Evolutionary conservation across 2,329 filamentous ascomycete genomes (phyloP).

Genomic region (Westerdykella ornata): DNA sequence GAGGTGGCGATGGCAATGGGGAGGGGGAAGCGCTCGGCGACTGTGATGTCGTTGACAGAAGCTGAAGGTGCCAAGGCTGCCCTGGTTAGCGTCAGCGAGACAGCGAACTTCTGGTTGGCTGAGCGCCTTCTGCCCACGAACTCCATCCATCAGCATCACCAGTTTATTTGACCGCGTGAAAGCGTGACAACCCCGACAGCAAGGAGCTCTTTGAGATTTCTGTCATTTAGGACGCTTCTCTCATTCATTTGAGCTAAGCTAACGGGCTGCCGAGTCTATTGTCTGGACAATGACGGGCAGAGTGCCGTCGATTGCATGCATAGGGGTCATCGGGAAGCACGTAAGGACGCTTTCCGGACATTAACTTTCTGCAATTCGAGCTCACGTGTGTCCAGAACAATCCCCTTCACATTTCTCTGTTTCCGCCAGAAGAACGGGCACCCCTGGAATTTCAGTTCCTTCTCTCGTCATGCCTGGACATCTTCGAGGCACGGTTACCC

Average conservation of each 20-base stretch:
- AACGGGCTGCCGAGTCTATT: not conserved
- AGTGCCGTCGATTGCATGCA: conserved; percentile 73
- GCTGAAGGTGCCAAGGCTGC: conserved; percentile 11
- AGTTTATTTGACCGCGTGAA: conserved; percentile 12
- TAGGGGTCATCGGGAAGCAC: conserved; percentile 89
- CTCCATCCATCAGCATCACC: conserved; percentile 10
- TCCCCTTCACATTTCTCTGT: conserved; percentile 86
- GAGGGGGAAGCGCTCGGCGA: conserved; percentile 11
- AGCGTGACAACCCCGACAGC: not conserved
- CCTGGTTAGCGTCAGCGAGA: conserved; percentile 26
- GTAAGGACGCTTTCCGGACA: conserved; percentile 45
- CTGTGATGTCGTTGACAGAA: conserved; percentile 30
- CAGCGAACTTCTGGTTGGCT: conserved; percentile 28
- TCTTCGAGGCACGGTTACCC: conserved; percentile 80
- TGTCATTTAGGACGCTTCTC: no score
- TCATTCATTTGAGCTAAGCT: not conserved
- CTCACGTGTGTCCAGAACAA: conserved; percentile 64
- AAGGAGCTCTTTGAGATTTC: not conserved
- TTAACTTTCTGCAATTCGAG: conserved; percentile 4
- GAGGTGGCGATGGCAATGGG: conserved; percentile 28
- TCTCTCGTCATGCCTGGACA: conserved; percentile 83
- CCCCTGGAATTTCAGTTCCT: conserved; percentile 88
- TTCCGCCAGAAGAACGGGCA: conserved; percentile 66
- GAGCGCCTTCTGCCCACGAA: conserved; percentile 1
- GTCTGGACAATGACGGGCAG: conserved; percentile 41